A percentile compares a stretch with the other conserved stretches of the same genome.
These are phyloP conservation scores for Dionaea muscipula DNA, from an alignment of 179 eudicot species.

Conservation along the genomic window DNA sequence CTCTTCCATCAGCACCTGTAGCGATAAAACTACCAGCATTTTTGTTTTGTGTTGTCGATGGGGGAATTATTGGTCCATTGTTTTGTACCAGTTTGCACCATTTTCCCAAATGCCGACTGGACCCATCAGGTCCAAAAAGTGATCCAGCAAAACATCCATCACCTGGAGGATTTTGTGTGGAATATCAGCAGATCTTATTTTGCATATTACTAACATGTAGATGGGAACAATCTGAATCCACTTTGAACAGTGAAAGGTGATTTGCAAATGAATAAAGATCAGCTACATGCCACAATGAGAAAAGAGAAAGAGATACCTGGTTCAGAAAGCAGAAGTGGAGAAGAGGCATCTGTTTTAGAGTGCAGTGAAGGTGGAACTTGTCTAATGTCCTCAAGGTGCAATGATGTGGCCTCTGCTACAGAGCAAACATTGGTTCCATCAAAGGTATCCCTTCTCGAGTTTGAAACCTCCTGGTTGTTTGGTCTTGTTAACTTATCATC, in stretches of 20 bases:
- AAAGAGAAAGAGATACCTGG: slow-evolving; percentile 35
- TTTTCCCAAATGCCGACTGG: slow-evolving; percentile 64
- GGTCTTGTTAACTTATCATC: slow-evolving; percentile 12
- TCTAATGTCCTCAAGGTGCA: slow-evolving; percentile 31
- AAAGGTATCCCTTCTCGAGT: slow-evolving; percentile 11
- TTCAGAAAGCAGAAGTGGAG: slow-evolving; percentile 30
- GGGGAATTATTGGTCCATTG: slow-evolving; percentile 17
- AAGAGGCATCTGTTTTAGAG: slow-evolving; percentile 24
- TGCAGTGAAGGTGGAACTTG: slow-evolving; percentile 30
- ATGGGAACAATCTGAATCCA: no score
- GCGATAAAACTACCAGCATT: slow-evolving; percentile 45
- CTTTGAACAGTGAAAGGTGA: not conserved
- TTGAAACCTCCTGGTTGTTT: slow-evolving; percentile 14
- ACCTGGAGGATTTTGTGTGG: slow-evolving; percentile 21
- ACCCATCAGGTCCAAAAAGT: slow-evolving; percentile 74
- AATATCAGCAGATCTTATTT: not conserved
- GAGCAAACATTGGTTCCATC: slow-evolving; percentile 8
- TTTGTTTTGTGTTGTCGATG: slow-evolving; percentile 18
- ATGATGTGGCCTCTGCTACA: slow-evolving; percentile 21
- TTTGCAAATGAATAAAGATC: not conserved
- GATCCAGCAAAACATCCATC: slow-evolving; percentile 71
- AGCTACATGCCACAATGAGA: not conserved
- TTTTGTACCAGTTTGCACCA: slow-evolving; percentile 60
- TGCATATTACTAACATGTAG: no score
- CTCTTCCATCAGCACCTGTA: slow-evolving; percentile 86